phyloP scores from a whole-genome alignment of 2,329 filamentous ascomycete species.

The Sclerotinia minor region DNA sequence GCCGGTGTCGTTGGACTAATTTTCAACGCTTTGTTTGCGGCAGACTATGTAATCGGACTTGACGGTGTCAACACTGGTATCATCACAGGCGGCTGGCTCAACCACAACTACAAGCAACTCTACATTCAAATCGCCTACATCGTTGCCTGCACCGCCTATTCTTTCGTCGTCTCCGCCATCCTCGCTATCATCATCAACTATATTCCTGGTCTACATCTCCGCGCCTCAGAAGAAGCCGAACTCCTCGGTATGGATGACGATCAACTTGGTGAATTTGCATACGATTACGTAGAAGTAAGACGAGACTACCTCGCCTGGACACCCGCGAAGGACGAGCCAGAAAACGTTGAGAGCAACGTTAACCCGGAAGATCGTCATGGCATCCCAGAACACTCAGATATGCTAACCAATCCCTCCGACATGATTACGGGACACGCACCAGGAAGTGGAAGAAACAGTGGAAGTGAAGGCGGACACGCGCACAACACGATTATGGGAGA shows the following conservation, averaged over 20 bases:
- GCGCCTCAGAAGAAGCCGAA: slow-evolving; percentile 78
- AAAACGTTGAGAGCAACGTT: slow-evolving; percentile 53
- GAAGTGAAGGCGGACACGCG: slow-evolving; percentile 37
- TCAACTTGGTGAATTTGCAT: slow-evolving; percentile 86
- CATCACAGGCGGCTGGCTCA: slow-evolving; percentile 67
- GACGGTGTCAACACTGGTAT: slow-evolving; percentile 72
- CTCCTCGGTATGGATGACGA: slow-evolving; percentile 87
- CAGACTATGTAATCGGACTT: slow-evolving; percentile 69
- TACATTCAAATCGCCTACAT: slow-evolving; percentile 82
- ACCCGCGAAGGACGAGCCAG: slow-evolving; percentile 66
- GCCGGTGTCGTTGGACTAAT: slow-evolving; percentile 68
- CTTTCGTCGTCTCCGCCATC: slow-evolving; percentile 71
- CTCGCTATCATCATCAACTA: slow-evolving; percentile 75
- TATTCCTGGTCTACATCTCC: slow-evolving; percentile 75
- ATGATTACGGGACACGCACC: slow-evolving; percentile 14
- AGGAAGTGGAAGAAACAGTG: not conserved
- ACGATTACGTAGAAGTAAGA: slow-evolving; percentile 87
- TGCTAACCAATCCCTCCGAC: slow-evolving; percentile 53
- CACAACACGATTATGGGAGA: slow-evolving; percentile 51
- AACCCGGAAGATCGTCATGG: slow-evolving; percentile 68
- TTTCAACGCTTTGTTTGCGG: slow-evolving; percentile 73
- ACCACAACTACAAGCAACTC: slow-evolving; percentile 71
- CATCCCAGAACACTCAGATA: slow-evolving; percentile 67
- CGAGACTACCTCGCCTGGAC: slow-evolving; percentile 88
- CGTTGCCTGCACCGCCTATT: slow-evolving; percentile 62